Conservation (phyloP, 1,139 yeast genomes). For the Starmera stellimalicola region DNA sequence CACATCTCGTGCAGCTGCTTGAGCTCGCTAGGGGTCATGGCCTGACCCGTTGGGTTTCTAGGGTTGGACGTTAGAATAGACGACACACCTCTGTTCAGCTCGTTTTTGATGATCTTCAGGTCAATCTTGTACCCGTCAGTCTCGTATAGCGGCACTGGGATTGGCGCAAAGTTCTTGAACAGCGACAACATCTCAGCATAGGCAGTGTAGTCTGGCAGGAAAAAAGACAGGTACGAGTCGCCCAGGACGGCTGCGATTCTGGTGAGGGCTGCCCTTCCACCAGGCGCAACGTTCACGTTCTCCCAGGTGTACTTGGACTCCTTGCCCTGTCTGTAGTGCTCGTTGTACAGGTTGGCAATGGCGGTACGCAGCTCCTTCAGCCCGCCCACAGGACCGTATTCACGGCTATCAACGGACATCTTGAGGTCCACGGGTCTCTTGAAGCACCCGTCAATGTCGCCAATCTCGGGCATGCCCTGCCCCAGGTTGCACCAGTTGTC, state of each 20-base stretch:
- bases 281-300: conserved; percentile 61
- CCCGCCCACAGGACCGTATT: conserved; percentile 62
- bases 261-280: conserved; percentile 61
- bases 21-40: conserved; percentile 44
- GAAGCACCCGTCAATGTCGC: conserved; percentile 55
- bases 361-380: conserved; percentile 49
- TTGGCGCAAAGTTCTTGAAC: conserved; percentile 59
- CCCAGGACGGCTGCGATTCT: conserved; percentile 58
- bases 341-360: conserved; percentile 53
- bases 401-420: conserved; percentile 44
- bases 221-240: conserved; percentile 54
- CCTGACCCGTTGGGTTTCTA: conserved; percentile 58
- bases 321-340: conserved; percentile 41
- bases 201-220: conserved; percentile 63
- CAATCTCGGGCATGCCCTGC: conserved; percentile 66
- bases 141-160: conserved; percentile 57
- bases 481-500: conserved; percentile 57
- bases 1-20: conserved; percentile 47
- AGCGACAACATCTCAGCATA: conserved; percentile 65
- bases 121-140: conserved; percentile 53
- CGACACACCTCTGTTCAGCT: conserved; percentile 52
- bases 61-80: conserved; percentile 56
- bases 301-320: conserved; percentile 51
- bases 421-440: conserved; percentile 45
- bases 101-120: conserved; percentile 44